Conservation (phyloP, 345 rosid genomes). For the Anacardium occidentale region DNA sequence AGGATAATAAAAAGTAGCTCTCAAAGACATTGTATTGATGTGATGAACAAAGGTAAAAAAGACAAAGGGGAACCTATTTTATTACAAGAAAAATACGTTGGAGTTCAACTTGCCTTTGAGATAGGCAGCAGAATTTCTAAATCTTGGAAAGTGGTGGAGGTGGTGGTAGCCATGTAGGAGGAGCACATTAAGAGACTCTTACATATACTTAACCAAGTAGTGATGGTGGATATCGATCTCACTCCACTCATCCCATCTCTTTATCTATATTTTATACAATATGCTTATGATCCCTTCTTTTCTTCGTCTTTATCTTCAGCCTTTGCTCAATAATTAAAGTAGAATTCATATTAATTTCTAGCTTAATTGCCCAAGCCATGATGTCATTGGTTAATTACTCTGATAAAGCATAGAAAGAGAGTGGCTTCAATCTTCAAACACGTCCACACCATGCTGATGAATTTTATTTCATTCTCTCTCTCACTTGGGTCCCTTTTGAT, state of each 20-base stretch:
- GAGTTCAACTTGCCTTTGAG: background rate
- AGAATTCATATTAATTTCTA: background rate
- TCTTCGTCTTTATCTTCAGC: constrained; percentile 3
- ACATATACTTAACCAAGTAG: background rate
- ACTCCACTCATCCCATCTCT: background rate
- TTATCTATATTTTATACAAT: background rate
- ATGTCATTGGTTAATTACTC: constrained; percentile 22
- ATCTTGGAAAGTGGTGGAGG: background rate
- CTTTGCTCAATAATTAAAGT: background rate
- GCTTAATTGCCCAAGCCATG: constrained; percentile 33
- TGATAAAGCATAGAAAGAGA: constrained; percentile 3
- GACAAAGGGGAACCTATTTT: background rate
- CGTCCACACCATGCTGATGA: constrained; percentile 5
- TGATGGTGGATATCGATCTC: constrained; percentile 16
- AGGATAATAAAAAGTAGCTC: too few species aligned
- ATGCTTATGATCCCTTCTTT: background rate
- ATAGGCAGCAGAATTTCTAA: too few species aligned
- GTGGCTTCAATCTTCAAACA: constrained; percentile 1
- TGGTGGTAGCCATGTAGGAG: constrained; percentile 23
- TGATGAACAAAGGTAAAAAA: background rate
- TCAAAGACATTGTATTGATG: background rate
- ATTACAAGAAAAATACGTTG: background rate
- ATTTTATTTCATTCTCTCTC: background rate
- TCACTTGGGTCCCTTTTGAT: background rate
- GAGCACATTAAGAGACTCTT: constrained; percentile 17